A percentile compares a stretch with the other conserved stretches of the same genome.
Evolutionary conservation across 2,329 filamentous ascomycete species (phyloP).

Genomic region (Ceratocystis harringtonii): DNA sequence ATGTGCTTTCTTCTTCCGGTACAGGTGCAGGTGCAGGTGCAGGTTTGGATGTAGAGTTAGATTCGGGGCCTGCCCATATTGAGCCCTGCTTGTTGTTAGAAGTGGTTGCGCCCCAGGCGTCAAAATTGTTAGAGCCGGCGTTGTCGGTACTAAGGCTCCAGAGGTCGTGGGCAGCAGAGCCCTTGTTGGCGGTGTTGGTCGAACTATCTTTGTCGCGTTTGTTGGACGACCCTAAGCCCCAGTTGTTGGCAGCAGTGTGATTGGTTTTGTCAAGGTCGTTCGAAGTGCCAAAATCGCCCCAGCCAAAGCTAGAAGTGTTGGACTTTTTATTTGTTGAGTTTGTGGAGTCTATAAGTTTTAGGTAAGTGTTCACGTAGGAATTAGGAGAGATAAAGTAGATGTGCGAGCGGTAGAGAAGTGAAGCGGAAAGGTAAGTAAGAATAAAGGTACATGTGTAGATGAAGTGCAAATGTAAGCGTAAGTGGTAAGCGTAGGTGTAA

Average conservation of each 20-base stretch:
- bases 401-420: too few relatives aligned
- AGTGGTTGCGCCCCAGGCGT: constrained; percentile 9
- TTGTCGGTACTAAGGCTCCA: constrained; percentile 2
- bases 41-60: neutral
- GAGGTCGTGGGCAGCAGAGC: constrained; percentile 21
- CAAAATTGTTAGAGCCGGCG: neutral
- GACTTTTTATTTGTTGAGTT: neutral
- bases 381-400: too few relatives aligned
- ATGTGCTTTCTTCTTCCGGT: constrained; percentile 3
- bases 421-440: too few relatives aligned
- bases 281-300: neutral
- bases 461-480: neutral
- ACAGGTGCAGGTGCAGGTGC: constrained; percentile 3
- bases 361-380: neutral
- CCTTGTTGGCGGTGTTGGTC: constrained; percentile 24
- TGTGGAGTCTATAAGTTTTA: neutral
- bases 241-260: neutral
- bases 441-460: neutral
- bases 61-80: constrained; percentile 5
- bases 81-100: neutral
- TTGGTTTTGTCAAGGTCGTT: neutral
- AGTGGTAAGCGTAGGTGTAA: neutral
- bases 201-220: constrained; percentile 19
- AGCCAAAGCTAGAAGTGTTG: neutral
- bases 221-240: neutral